A percentile compares a stretch with the other conserved stretches of the same genome.
phyloP scores from a whole-genome alignment of 805 yeast species.

The Lachancea cidri region DNA sequence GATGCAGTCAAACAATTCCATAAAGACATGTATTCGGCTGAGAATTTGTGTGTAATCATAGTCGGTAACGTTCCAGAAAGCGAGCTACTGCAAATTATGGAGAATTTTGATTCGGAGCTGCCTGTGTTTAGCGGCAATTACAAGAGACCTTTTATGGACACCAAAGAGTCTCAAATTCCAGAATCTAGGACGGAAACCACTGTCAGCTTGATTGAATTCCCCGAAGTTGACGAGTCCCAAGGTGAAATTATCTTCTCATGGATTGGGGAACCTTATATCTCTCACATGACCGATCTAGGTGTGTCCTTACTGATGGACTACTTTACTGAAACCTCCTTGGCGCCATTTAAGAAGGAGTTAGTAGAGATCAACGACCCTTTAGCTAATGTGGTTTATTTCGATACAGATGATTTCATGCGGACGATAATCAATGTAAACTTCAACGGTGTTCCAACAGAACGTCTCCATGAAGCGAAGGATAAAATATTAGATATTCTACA shows the following conservation, averaged over 20 bases:
- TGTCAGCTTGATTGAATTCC: slow-evolving; percentile 61
- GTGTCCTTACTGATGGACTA: slow-evolving; percentile 67
- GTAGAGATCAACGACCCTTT: slow-evolving; percentile 80
- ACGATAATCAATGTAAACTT: slow-evolving; percentile 53
- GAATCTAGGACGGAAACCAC: slow-evolving; percentile 40
- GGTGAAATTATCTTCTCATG: slow-evolving; percentile 73
- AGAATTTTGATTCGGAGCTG: slow-evolving; percentile 54
- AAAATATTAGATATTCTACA: slow-evolving; percentile 47
- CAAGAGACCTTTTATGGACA: slow-evolving; percentile 77
- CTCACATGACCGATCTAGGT: slow-evolving; percentile 56
- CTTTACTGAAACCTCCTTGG: slow-evolving; percentile 70
- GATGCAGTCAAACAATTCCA: slow-evolving; percentile 78
- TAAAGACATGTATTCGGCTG: slow-evolving; percentile 64
- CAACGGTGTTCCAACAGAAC: slow-evolving; percentile 72
- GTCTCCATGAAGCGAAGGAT: slow-evolving; percentile 48
- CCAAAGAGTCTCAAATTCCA: slow-evolving; percentile 40
- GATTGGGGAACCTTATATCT: slow-evolving; percentile 68
- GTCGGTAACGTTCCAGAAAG: slow-evolving; percentile 80
- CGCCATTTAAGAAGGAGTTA: slow-evolving; percentile 63
- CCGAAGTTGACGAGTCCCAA: slow-evolving; percentile 81
- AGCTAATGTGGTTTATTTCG: slow-evolving; percentile 64
- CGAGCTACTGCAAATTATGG: slow-evolving; percentile 59
- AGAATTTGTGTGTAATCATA: slow-evolving; percentile 75
- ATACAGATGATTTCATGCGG: slow-evolving; percentile 68
- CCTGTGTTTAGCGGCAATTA: slow-evolving; percentile 35